phyloP scores from a whole-genome alignment of 495 filamentous ascomycete genomes.

The Neurospora sp. region DNA sequence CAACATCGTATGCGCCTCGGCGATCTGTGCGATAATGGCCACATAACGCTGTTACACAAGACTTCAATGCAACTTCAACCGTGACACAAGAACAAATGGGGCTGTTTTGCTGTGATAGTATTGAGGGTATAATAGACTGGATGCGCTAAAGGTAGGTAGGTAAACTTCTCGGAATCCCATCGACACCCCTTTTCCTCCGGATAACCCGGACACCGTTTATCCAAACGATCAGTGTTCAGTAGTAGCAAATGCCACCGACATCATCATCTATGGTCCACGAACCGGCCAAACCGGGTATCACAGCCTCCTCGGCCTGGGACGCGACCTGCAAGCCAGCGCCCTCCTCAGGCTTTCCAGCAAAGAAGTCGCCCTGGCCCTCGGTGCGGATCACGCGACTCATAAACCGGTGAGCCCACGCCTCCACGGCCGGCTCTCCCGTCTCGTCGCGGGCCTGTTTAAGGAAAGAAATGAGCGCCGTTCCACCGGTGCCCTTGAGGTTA shows the following conservation, averaged over 20 bases:
- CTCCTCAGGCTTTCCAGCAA: constrained; percentile 50
- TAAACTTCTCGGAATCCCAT: neutral
- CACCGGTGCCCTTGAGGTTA: constrained; percentile 83
- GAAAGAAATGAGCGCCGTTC: constrained; percentile 87
- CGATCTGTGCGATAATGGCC: neutral
- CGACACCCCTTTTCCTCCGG: neutral
- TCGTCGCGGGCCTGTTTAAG: constrained; percentile 92
- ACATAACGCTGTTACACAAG: neutral
- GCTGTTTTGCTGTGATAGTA: no score
- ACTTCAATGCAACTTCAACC: neutral
- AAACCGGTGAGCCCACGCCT: constrained; percentile 68
- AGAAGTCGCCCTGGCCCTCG: constrained; percentile 41
- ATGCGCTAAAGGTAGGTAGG: neutral
- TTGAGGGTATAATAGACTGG: neutral
- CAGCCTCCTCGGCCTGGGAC: constrained; percentile 47
- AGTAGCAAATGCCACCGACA: constrained; percentile 49
- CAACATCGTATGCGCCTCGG: neutral
- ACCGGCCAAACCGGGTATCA: constrained; percentile 70
- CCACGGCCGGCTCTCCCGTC: constrained; percentile 84
- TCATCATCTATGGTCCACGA: constrained; percentile 76
- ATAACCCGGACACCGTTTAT: neutral
- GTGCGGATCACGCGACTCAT: constrained; percentile 46
- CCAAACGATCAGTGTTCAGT: constrained; percentile 14
- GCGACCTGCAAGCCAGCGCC: constrained; percentile 12
- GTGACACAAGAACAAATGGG: neutral